Percentiles rank a stretch among this genome's conserved stretches.
These are phyloP conservation scores for Fragaria nilgerrensis DNA, from an alignment of 306 rosid species.

Conservation along the genomic window DNA sequence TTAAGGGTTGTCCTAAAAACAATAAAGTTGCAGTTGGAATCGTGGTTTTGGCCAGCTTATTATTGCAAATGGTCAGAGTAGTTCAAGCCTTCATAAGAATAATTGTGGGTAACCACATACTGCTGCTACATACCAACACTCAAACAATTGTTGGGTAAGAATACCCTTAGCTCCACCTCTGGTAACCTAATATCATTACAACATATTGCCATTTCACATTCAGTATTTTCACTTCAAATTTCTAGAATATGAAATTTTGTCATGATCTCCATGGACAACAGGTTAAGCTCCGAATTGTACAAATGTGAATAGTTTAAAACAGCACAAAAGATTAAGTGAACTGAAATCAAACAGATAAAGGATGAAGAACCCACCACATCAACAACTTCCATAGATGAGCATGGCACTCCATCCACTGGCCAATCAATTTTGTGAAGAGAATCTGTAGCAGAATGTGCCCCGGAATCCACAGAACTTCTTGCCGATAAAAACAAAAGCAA, in stretches of 20 bases:
- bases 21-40: background rate
- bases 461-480: conserved; percentile 71
- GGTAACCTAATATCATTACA: background rate
- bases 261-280: background rate
- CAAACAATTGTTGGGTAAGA: background rate
- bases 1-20: background rate
- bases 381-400: conserved; percentile 42
- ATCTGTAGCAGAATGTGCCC: conserved; percentile 74
- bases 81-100: background rate
- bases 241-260: background rate
- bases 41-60: background rate
- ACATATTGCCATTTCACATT: background rate
- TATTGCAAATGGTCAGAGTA: background rate
- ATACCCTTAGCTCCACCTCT: background rate
- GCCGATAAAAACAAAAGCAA: conserved; percentile 75
- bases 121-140: background rate
- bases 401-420: conserved; percentile 48
- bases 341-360: background rate
- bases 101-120: background rate
- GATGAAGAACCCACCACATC: conserved; percentile 53
- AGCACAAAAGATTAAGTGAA: background rate
- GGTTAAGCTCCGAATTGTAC: background rate
- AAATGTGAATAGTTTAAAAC: background rate
- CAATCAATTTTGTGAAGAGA: conserved; percentile 88
- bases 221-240: background rate